Evolutionary conservation across 768 basidiomycete species (phyloP).

Genomic region (Chalciporus sphaerocephalus): DNA sequence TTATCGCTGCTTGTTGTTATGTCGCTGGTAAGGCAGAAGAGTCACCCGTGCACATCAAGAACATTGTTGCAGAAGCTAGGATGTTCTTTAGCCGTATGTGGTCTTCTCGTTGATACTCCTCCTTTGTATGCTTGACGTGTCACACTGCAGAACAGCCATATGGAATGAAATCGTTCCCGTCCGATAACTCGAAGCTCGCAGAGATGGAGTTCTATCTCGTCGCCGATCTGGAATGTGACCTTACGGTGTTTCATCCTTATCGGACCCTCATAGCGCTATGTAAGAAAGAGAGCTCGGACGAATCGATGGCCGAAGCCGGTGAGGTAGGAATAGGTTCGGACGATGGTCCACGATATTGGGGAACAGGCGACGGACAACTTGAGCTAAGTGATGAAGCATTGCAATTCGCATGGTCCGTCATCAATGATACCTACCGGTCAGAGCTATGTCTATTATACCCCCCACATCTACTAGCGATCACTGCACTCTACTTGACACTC

Average conservation of each 20-base stretch:
- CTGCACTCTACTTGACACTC: constrained; percentile 86
- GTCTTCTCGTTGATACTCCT: not conserved
- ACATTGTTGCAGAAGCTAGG: constrained; percentile 79
- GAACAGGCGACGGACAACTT: constrained; percentile 72
- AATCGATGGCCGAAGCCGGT: constrained; percentile 49
- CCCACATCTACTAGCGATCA: constrained; percentile 90
- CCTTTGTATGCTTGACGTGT: not conserved
- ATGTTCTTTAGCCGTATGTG: constrained; percentile 66
- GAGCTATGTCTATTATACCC: constrained; percentile 93
- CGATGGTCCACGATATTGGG: constrained; percentile 68
- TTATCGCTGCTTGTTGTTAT: constrained; percentile 90
- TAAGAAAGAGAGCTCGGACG: constrained; percentile 47
- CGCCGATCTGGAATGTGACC: constrained; percentile 92
- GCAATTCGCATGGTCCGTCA: constrained; percentile 94
- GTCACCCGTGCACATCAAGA: constrained; percentile 91
- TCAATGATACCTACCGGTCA: constrained; percentile 95
- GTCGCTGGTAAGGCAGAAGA: constrained; percentile 98
- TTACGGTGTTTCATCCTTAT: constrained; percentile 93
- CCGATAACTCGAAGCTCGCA: constrained; percentile 87
- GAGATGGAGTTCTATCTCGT: constrained; percentile 99
- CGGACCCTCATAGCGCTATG: constrained; percentile 79
- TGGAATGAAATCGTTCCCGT: constrained; percentile 72
- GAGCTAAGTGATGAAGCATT: constrained; percentile 72
- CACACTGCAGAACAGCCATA: constrained; percentile 53
- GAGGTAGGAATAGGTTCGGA: constrained; percentile 51